Evolutionary conservation across 2,329 filamentous ascomycete species (phyloP).

Genomic region (Pezizomycotina sp.): DNA sequence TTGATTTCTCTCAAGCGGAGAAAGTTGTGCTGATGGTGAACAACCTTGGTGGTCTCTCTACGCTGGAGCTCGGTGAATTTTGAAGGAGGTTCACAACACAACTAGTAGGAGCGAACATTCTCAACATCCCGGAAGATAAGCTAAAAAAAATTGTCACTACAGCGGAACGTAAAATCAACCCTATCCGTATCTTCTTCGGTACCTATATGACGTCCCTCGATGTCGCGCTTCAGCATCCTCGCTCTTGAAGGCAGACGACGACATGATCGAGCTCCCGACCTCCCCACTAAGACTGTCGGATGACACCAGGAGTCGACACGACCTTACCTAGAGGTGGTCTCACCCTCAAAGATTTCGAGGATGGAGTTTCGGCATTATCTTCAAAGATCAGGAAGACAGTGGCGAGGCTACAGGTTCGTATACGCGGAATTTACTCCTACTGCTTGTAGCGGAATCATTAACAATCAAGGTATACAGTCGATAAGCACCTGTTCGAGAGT

Average conservation of each 20-base stretch:
- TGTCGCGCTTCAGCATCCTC: conserved; percentile 57
- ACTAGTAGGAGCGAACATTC: too few species aligned
- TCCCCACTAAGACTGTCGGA: conserved; percentile 50
- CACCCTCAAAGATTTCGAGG: too few species aligned
- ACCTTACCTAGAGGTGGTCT: too few species aligned
- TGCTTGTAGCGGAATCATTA: too few species aligned
- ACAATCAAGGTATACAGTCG: too few species aligned
- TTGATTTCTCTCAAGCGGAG: conserved; percentile 45
- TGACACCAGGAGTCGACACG: conserved; percentile 46
- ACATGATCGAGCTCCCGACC: conserved; percentile 56
- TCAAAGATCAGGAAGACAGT: too few species aligned
- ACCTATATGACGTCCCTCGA: conserved; percentile 69
- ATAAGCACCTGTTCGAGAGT: conserved; percentile 36
- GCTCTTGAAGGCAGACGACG: conserved; percentile 46
- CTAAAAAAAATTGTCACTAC: conserved; percentile 50
- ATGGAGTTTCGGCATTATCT: too few species aligned
- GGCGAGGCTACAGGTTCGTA: too few species aligned
- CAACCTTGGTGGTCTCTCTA: conserved; percentile 58
- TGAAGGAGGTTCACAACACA: too few species aligned
- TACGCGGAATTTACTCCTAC: too few species aligned
- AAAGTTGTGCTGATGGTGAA: conserved; percentile 53
- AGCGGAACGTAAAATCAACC: conserved; percentile 42
- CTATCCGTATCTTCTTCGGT: conserved; percentile 46
- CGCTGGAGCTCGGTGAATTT: conserved; percentile 55
- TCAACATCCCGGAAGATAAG: conserved; percentile 52